Conservation (phyloP, 140 eudicot genomes). For the Bidens hawaiensis region DNA sequence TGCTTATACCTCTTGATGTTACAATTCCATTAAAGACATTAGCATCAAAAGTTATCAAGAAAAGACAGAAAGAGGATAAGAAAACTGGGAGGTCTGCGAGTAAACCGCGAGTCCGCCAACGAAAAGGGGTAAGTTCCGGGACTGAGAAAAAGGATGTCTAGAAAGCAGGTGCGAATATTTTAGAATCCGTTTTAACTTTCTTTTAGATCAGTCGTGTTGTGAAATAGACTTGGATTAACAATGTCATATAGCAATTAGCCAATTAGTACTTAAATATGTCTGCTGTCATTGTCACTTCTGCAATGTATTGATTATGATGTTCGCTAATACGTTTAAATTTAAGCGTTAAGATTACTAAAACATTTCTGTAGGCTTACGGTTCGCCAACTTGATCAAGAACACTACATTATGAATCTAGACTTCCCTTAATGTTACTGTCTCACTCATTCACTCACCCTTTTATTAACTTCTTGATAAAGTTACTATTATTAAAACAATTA, state of each 20-base stretch:
- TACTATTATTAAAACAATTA: too few species aligned
- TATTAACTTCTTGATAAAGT: too few species aligned
- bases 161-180: background rate
- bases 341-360: background rate
- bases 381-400: too few species aligned
- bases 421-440: too few species aligned
- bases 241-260: background rate
- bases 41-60: background rate
- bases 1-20: constrained; percentile 1
- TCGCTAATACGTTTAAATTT: too few species aligned
- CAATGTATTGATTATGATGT: background rate
- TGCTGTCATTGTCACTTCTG: too few species aligned
- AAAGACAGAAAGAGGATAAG: background rate
- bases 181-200: background rate
- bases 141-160: constrained; percentile 4
- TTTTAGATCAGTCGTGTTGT: background rate
- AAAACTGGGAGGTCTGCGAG: background rate
- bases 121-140: background rate
- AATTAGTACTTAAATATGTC: background rate
- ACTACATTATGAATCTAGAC: too few species aligned
- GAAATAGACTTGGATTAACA: background rate
- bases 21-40: background rate
- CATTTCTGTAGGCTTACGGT: too few species aligned
- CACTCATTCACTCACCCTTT: too few species aligned
- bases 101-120: constrained; percentile 10